Percentiles rank a stretch among this genome's conserved stretches.
Evolutionary conservation across 2,329 filamentous ascomycete genomes (phyloP).

Genomic region (Simplicillium sp.): DNA sequence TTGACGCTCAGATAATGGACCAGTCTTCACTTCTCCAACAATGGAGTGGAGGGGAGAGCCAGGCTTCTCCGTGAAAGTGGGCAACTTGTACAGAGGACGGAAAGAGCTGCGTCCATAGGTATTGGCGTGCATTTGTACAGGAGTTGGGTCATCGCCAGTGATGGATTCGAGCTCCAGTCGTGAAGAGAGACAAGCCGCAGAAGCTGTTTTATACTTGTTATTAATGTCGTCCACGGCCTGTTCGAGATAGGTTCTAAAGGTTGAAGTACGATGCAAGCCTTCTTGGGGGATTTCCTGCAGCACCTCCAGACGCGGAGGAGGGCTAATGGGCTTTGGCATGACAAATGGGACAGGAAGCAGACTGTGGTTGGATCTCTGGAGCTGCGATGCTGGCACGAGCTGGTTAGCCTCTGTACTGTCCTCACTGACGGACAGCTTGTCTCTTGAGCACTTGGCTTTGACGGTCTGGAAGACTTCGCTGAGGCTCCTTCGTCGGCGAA

Average conservation of each 20-base stretch:
- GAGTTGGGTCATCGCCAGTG: no score
- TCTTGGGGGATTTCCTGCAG: slow-evolving; percentile 15
- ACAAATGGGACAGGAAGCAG: not conserved
- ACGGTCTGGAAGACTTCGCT: slow-evolving; percentile 18
- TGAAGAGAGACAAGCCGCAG: no score
- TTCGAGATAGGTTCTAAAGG: slow-evolving; percentile 18
- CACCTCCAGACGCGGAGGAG: slow-evolving; percentile 18
- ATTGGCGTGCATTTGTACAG: not conserved
- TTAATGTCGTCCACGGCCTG: slow-evolving; percentile 19
- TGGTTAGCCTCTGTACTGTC: not conserved
- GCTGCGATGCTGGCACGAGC: not conserved
- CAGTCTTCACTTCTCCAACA: slow-evolving; percentile 1
- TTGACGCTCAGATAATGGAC: not conserved
- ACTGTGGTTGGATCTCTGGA: not conserved
- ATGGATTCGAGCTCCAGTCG: no score
- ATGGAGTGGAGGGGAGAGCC: not conserved
- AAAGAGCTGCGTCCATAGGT: slow-evolving; percentile 5
- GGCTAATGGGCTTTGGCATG: not conserved
- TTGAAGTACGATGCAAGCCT: slow-evolving; percentile 15
- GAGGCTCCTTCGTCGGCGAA: slow-evolving; percentile 17
- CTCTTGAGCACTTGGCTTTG: slow-evolving; percentile 15
- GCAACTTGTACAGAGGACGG: slow-evolving; percentile 8
- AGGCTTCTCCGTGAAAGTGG: slow-evolving; percentile 1
- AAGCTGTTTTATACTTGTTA: slow-evolving; percentile 12
- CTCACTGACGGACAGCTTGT: slow-evolving; percentile 8